Conservation (phyloP, 2,329 filamentous ascomycete genomes). For the Verticillium nubilum region DNA sequence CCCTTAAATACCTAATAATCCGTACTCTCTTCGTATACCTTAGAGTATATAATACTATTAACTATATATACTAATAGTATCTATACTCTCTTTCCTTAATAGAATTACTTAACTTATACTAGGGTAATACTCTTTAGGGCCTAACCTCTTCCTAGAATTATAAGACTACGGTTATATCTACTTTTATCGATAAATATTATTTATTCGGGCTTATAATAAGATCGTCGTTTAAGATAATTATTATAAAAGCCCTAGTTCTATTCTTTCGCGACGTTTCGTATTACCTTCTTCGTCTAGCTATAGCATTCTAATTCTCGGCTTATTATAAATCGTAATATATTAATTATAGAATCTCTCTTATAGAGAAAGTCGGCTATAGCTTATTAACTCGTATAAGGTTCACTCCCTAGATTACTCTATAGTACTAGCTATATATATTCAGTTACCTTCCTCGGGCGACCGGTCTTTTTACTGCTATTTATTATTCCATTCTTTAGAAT, state of each 20-base stretch:
- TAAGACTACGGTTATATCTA: constrained; percentile 5
- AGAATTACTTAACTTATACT: constrained; percentile 5
- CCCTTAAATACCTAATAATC: constrained; percentile 9
- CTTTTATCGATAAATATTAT: constrained; percentile 10
- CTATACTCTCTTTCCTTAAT: constrained; percentile 5
- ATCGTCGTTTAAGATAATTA: constrained; percentile 4
- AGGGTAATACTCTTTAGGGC: constrained; percentile 6
- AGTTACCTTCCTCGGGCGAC: constrained; percentile 7
- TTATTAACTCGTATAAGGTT: constrained; percentile 10
- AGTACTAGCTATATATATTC: constrained; percentile 12
- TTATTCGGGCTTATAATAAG: not conserved
- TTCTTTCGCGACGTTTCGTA: constrained; percentile 7
- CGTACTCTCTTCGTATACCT: constrained; percentile 12
- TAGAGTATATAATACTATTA: constrained; percentile 9
- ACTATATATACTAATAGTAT: constrained; percentile 7
- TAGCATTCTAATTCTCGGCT: constrained; percentile 3
- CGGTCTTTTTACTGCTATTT: too few species aligned
- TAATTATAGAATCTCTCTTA: constrained; percentile 4
- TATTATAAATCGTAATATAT: constrained; percentile 6
- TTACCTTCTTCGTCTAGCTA: constrained; percentile 9
- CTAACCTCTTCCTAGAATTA: constrained; percentile 4
- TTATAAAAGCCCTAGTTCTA: constrained; percentile 1
- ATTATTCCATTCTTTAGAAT: too few species aligned
- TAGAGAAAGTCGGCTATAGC: constrained; percentile 7
- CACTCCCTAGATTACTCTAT: constrained; percentile 2